Base-by-base conservation (phyloP, 306 rosid genomes). In the Ziziphus jujuba region DNA sequence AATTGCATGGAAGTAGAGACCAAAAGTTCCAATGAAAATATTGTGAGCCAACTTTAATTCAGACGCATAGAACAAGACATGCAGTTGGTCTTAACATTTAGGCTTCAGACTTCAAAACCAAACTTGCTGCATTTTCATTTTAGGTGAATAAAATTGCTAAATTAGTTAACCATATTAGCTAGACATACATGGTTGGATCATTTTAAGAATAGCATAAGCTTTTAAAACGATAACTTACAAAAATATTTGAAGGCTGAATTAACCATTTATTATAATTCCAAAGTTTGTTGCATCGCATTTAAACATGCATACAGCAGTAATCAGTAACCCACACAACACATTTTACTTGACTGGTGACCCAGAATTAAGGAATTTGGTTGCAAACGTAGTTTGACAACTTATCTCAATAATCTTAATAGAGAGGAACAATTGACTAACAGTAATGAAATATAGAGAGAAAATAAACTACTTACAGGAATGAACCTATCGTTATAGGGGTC, bases 401-500 rank as follows among this genome's bases (percentile, higher is more conserved):
- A 35, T 24, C 31, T 40, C 2, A 31, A 11, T 10, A 50, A n/a
- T 31, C 17, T 20, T 13, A 50, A 35, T 52, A 65, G 48, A 48
- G 33, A 51, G 47, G 38, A 61, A 36, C 7, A 7, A 17, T 5
- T 54, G 21, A 28, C 12, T 19, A 40, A 49, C 55, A 55, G 71
- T 15, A n/a, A 55, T 16, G 49, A 73, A 1, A 52, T 16, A 69
- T 51, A 56, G n/a, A n/a, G n/a, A 51, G 49, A 62, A 31, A 44
- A 38, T 10, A 59, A 56, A 21, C 15, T 17, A 87, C 99, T 90
- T 87, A 95, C 99, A 56, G 99, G 96, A 74, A 88, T 71, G 76
- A 85, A 90, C 48, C 73, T 78, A 68, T 95, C 95, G 72, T 82
- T 87, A 76, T 80, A 84, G 0, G 99, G 99, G 61, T 95, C 99